Evolutionary conservation across 176 grass and related monocot genomes (phyloP), one percentile per base, ranked within the genome.

Genomic region (Cymbopogon citratus): DNA sequence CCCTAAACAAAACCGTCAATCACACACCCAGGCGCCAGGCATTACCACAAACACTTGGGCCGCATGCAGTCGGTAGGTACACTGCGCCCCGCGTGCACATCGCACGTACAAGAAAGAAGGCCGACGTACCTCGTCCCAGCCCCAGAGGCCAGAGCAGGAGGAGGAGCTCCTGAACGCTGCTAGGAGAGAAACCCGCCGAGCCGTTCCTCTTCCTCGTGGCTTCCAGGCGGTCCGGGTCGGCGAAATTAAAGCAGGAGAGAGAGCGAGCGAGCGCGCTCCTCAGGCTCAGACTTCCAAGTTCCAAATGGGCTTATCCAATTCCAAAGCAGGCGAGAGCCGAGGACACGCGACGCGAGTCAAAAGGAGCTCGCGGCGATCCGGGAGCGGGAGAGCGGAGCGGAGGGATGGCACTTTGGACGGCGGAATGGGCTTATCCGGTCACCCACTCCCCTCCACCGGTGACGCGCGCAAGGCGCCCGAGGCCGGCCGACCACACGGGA

Each of bases 341-440:
- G n/a, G n/a, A n/a, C n/a, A n/a, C n/a, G n/a, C n/a, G n/a, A n/a
- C n/a, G n/a, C n/a, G n/a, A n/a, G 68, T 80, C 87, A 81, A 81
- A 81, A 69, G 19, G 6, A 71, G 66, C 63, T 45, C 41, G 56
- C 64, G 71, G 48, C 77, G 44, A 81, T 72, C 82, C 66, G 72
- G 83, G 67, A 79, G 61, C 74, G 33, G n/a, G 24, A 33, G 41
- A 18, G 63, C 10, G 4, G 41, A 18, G 63, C 5, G 4, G 25
- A 19, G 23, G 24, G 21, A 6, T 24, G 36, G 39, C n/a, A n/a
- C n/a, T n/a, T n/a, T n/a, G n/a, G 14, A 27, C 14, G 23, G 39
- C 12, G 3, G 12, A 71, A 31, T 34, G 26, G 73, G 73, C 65
- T 87, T 87, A 83, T 83, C 80, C 51, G 24, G 65, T 62, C 36